These are phyloP conservation scores for Trypanosoma lewisi DNA, from an alignment of 208 protist genomes.

Conservation along the genomic window DNA sequence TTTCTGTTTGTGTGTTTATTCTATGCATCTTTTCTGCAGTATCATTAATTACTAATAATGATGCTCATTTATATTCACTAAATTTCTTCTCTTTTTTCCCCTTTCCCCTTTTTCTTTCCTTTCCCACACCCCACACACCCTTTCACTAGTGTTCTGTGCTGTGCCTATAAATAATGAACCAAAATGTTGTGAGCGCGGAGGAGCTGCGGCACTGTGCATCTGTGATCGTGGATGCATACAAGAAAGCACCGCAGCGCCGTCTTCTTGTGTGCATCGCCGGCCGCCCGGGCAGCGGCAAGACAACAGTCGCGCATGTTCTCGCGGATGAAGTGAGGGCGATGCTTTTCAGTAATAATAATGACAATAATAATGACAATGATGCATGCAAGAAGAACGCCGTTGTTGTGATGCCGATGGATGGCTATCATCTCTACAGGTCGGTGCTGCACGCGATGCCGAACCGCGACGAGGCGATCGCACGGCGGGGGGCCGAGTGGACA, in stretches of 20 bases:
- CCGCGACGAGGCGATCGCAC: conserved; percentile 45
- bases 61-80: background rate
- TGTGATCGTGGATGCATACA: conserved; percentile 20
- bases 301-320: conserved; percentile 40
- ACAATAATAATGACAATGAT: no score
- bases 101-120: conserved; percentile 9
- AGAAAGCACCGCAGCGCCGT: conserved; percentile 21
- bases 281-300: conserved; percentile 79
- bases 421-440: conserved; percentile 68
- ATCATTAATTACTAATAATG: background rate
- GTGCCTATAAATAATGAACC: background rate
- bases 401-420: conserved; percentile 82
- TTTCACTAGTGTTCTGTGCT: background rate
- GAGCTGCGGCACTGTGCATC: conserved; percentile 21
- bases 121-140: background rate
- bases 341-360: no score
- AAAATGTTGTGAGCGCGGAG: conserved; percentile 11
- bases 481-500: conserved; percentile 80
- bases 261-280: conserved; percentile 70
- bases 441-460: conserved; percentile 58
- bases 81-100: no score
- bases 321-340: conserved; percentile 35
- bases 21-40: no score
- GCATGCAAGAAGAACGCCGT: conserved; percentile 21
- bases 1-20: no score